A percentile compares a stretch with the other conserved stretches of the same genome.
These are phyloP conservation scores for Amauroascus verrucosus DNA, from an alignment of 2,329 filamentous ascomycete species.

Conservation along the genomic window DNA sequence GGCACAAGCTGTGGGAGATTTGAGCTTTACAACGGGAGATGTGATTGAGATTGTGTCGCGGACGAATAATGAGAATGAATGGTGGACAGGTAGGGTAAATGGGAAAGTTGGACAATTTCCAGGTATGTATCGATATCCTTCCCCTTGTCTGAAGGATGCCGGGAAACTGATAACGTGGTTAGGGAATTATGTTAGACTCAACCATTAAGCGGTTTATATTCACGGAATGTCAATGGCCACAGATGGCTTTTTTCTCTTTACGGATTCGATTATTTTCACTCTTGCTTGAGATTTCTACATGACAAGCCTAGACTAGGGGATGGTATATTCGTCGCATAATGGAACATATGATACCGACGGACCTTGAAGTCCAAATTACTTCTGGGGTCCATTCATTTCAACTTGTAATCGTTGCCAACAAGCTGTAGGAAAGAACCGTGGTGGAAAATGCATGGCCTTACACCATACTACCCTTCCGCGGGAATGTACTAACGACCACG, in stretches of 20 bases:
- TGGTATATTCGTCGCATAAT: too few relatives aligned
- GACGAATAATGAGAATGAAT: conserved; percentile 89
- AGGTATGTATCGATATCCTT: conserved; percentile 48
- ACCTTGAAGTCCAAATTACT: too few relatives aligned
- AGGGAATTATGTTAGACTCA: conserved; percentile 38
- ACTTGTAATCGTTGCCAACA: too few relatives aligned
- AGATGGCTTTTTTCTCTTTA: neutral
- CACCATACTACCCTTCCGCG: too few relatives aligned
- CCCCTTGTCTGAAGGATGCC: neutral
- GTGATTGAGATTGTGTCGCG: conserved; percentile 76
- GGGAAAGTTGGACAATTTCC: conserved; percentile 87
- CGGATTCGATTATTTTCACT: neutral
- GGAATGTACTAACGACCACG: too few relatives aligned
- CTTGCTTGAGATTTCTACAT: too few relatives aligned
- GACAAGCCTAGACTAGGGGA: neutral
- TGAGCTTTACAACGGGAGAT: conserved; percentile 82
- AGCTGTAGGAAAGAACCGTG: too few relatives aligned
- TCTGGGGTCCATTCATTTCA: too few relatives aligned
- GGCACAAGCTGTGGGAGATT: conserved; percentile 84
- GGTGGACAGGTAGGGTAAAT: conserved; percentile 79
- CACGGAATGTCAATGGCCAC: neutral
- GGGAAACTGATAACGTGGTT: conserved; percentile 12
- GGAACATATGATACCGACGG: too few relatives aligned
- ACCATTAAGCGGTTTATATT: conserved; percentile 17
- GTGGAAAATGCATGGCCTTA: too few relatives aligned